These are phyloP conservation scores for Diaporthe australafricana DNA, from an alignment of 2,329 filamentous ascomycete species.

Conservation along the genomic window DNA sequence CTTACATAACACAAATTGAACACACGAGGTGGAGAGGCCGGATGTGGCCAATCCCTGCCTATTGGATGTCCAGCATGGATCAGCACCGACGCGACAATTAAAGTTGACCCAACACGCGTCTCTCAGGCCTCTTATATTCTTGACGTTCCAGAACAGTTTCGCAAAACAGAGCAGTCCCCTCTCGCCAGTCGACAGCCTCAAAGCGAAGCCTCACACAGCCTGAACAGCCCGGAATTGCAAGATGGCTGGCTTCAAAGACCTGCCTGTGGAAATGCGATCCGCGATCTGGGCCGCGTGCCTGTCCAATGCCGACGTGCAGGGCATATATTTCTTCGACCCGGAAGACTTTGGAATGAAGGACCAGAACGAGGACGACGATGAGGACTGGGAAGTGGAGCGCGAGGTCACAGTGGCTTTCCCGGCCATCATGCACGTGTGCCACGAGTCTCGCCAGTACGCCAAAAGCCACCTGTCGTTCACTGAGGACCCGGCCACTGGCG, in stretches of 20 bases:
- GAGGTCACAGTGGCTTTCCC: constrained; percentile 16
- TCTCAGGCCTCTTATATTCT: not conserved
- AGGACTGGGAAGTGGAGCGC: constrained; percentile 3
- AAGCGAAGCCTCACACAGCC: not conserved
- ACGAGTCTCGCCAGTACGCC: constrained; percentile 25
- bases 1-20: not conserved
- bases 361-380: not conserved
- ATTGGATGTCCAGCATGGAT: not conserved
- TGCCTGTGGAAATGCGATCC: constrained; percentile 13
- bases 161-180: not conserved
- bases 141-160: not conserved
- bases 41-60: not conserved
- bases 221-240: not conserved
- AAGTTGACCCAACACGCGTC: constrained; percentile 8
- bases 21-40: not conserved
- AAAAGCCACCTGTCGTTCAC: constrained; percentile 5
- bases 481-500: not conserved
- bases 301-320: not conserved
- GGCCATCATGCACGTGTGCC: constrained; percentile 20
- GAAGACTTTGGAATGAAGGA: not conserved
- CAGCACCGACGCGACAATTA: not conserved
- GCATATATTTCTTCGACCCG: constrained; percentile 10
- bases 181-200: not conserved
- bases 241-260: not conserved
- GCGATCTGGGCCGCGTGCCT: not conserved